Base-by-base conservation (phyloP, 129 eudicot genomes). In the Flaveria sonorensis region DNA sequence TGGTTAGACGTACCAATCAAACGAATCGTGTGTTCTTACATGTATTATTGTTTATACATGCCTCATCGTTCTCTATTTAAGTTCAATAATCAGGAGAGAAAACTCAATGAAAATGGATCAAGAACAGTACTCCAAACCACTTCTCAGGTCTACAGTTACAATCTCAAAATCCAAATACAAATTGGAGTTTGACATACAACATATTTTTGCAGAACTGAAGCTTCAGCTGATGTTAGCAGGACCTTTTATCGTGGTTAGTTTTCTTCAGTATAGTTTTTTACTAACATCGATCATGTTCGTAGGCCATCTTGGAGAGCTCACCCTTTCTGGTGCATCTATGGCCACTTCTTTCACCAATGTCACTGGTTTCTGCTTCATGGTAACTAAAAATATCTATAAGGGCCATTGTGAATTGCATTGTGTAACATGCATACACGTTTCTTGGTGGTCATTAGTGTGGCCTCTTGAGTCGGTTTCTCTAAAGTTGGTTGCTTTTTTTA, bases 221-320 rank as follows among this genome's bases (percentile, higher is more conserved):
- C 77, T 70, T 16, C 81, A 82, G 21, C 63, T 82, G 72, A 50
- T 77, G 73, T 16, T 82, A 70, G 63, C 85, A 40, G 85, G 81
- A 1, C 85, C 85, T 30, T 76, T 82, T 55, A 71, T 82, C 28
- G 60, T 80, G 10, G 62, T 80, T 80, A 73, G 83, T 73, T 65
- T 80, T 72, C 79, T 73, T 72, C 83, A 80, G 2, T 80, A 73
- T 30, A 64, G 79, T 69, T 70, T 82, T 70, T 70, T 76, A 16
- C 72, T 76, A 53, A 76, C 79, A 23, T 82, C 82, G 5, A 24
- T 82, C 68, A 76, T 82, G 82, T 82, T 82, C 60, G 66, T 76
- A 64, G 85, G 85, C 62, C 85, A 64, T 51, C 73, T 76, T 71
- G 78, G 85, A 12, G 85, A 82, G 70, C 78, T 82, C 23, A 18